These are phyloP conservation scores for Boletus edulis DNA, from an alignment of 768 basidiomycete species.

Conservation along the genomic window DNA sequence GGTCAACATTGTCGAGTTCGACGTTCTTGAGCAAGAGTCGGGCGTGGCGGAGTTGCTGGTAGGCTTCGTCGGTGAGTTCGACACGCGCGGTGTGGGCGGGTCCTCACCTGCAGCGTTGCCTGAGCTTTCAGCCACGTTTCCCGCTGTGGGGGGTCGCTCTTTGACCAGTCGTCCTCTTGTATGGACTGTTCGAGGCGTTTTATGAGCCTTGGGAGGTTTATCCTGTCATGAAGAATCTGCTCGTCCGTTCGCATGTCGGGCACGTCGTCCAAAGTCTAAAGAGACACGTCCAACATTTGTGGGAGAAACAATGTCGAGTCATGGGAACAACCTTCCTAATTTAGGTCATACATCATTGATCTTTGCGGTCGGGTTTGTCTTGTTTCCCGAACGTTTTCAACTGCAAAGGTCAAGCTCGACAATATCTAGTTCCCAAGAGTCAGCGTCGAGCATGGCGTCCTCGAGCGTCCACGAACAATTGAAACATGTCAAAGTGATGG, in stretches of 20 bases:
- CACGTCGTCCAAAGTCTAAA: too few relatives aligned
- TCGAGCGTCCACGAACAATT: conserved; percentile 18
- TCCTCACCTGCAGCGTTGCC: conserved; percentile 52
- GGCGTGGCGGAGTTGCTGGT: conserved; percentile 53
- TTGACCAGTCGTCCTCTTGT: conserved; percentile 34
- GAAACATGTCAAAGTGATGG: conserved; percentile 30
- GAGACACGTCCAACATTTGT: too few relatives aligned
- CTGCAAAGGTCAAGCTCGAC: background rate
- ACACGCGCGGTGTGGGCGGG: background rate
- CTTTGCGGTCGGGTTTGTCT: conserved; percentile 4
- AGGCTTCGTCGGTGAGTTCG: background rate
- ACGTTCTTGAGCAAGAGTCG: conserved; percentile 56
- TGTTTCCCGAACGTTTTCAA: background rate
- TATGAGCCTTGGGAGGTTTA: conserved; percentile 64
- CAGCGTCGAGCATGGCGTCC: conserved; percentile 18
- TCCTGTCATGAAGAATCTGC: conserved; percentile 52
- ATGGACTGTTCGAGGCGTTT: conserved; percentile 58
- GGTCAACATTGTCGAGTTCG: conserved; percentile 46
- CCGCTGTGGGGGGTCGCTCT: conserved; percentile 21
- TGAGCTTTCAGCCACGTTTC: conserved; percentile 56
- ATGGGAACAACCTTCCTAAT: conserved; percentile 28
- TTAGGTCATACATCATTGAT: conserved; percentile 11
- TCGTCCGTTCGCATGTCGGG: conserved; percentile 30
- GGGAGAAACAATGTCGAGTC: background rate
- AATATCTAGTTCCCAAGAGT: background rate